A percentile compares a stretch with the other conserved stretches of the same genome.
Evolutionary conservation across 2,329 filamentous ascomycete species (phyloP).

Genomic region (Pestalotiopsis sp.): DNA sequence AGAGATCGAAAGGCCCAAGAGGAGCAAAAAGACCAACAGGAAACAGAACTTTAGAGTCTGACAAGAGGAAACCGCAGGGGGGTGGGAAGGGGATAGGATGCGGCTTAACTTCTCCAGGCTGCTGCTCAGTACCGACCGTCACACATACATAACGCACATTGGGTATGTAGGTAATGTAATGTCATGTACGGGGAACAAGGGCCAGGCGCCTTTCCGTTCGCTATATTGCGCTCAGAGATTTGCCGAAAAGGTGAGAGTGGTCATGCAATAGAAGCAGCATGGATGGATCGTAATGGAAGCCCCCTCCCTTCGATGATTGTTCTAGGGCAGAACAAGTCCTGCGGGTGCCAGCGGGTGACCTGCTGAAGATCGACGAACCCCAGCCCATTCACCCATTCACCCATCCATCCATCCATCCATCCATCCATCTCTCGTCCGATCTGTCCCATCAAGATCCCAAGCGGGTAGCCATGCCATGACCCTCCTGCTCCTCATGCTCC

Average conservation of each 20-base stretch:
- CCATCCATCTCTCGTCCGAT: not conserved
- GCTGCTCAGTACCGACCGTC: not conserved
- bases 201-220: not conserved
- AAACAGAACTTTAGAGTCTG: not conserved
- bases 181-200: not conserved
- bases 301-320: not conserved
- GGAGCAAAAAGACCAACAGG: not conserved
- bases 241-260: not conserved
- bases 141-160: not conserved
- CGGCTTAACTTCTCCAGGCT: not conserved
- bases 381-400: not conserved
- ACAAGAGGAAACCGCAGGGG: not conserved
- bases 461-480: not conserved
- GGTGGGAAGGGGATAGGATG: not conserved
- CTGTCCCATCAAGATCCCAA: not conserved
- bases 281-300: not conserved
- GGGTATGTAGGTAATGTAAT: not conserved
- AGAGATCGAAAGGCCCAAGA: not conserved
- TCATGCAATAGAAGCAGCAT: not conserved
- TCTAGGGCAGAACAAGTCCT: not conserved
- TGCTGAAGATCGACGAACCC: slow-evolving; percentile 7
- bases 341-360: not conserved
- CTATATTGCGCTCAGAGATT: not conserved
- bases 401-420: not conserved
- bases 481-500: too few species aligned